A percentile compares a stretch with the other conserved stretches of the same genome.
Conservation (phyloP, 2,329 filamentous ascomycete species). For the Aureobasidium sp. region DNA sequence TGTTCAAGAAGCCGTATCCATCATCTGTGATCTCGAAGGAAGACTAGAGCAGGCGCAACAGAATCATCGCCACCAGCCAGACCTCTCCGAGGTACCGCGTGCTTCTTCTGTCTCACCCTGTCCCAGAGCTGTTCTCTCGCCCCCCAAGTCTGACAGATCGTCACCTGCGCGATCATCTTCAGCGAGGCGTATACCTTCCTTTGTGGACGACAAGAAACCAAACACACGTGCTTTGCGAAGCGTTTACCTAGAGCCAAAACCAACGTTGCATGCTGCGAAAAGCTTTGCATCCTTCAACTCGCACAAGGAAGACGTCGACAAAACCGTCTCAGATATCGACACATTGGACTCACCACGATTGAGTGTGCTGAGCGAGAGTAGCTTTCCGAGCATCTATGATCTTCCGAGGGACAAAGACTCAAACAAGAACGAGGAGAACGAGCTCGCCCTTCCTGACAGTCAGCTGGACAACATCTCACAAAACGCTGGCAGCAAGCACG, state of each 20-base stretch:
- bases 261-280: constrained; percentile 25
- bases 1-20: constrained; percentile 59
- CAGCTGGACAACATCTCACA: neutral
- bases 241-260: constrained; percentile 26
- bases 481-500: neutral
- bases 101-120: neutral
- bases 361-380: constrained; percentile 31
- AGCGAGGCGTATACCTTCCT: constrained; percentile 23
- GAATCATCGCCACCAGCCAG: too few relatives aligned
- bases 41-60: constrained; percentile 18
- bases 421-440: neutral
- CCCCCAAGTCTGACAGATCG: neutral
- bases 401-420: neutral
- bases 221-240: constrained; percentile 28
- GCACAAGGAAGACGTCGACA: constrained; percentile 21
- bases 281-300: constrained; percentile 30
- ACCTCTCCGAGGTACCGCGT: too few relatives aligned
- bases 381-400: constrained; percentile 31
- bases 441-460: neutral
- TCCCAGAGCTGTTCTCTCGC: neutral
- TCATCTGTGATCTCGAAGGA: constrained; percentile 60
- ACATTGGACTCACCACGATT: constrained; percentile 27
- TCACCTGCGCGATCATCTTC: neutral
- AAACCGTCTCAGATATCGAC: constrained; percentile 21
- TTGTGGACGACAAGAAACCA: constrained; percentile 26